Percentiles rank a stretch among this genome's conserved stretches.
phyloP scores from a whole-genome alignment of 1,284 basidiomycete species.

The Trametes hirsuta region DNA sequence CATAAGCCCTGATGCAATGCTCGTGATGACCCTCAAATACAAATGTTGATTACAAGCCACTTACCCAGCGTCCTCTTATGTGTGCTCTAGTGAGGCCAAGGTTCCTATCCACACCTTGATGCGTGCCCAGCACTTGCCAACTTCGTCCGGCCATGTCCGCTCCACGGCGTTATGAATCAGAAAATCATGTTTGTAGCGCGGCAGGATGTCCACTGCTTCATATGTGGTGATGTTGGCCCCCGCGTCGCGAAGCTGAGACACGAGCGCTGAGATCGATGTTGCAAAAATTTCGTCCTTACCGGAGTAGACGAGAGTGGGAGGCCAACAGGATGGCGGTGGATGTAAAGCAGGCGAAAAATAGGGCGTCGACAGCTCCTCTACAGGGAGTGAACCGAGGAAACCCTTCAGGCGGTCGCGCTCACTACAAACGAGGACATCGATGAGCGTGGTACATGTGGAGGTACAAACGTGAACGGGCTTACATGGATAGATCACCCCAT shows the following conservation, averaged over 20 bases:
- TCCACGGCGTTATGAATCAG: constrained; percentile 15
- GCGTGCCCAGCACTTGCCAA: constrained; percentile 16
- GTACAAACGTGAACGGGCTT: neutral
- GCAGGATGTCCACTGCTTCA: constrained; percentile 13
- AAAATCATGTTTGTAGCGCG: constrained; percentile 22
- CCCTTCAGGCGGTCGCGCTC: constrained; percentile 1
- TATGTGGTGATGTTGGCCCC: constrained; percentile 4
- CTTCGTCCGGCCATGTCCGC: constrained; percentile 18
- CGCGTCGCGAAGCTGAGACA: neutral
- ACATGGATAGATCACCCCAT: constrained; percentile 22
- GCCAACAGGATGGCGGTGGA: constrained; percentile 12
- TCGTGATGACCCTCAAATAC: too few species aligned
- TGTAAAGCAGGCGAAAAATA: constrained; percentile 23
- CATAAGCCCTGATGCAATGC: neutral
- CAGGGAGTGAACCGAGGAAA: constrained; percentile 8
- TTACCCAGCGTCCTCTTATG: too few species aligned
- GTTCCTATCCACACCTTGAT: constrained; percentile 12
- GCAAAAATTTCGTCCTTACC: constrained; percentile 16
- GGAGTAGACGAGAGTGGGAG: constrained; percentile 20
- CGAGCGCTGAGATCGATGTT: constrained; percentile 9
- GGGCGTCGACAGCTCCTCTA: constrained; percentile 2
- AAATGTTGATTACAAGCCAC: too few species aligned
- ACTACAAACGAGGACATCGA: neutral
- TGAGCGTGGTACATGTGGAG: neutral
- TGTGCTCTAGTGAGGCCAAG: neutral